A percentile compares a stretch with the other conserved stretches of the same genome.
Conservation (phyloP, 345 rosid genomes). For the Heritiera fomes region DNA sequence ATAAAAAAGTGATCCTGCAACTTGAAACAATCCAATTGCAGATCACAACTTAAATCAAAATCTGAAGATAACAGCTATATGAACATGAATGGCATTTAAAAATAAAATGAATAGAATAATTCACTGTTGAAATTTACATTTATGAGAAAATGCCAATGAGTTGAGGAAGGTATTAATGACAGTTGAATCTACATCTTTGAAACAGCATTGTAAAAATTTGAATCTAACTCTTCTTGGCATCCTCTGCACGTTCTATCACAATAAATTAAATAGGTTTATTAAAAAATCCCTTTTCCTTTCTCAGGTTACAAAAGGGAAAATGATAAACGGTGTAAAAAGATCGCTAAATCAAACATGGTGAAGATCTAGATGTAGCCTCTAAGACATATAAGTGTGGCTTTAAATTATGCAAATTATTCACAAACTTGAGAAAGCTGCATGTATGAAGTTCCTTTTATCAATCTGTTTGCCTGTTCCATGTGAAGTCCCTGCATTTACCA, state of each 20-base stretch:
- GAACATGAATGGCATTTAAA: too few species aligned
- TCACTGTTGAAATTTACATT: too few species aligned
- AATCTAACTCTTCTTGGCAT: neutral
- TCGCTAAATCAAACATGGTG: neutral
- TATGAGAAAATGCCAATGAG: too few species aligned
- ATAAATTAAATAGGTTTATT: slow-evolving; percentile 1
- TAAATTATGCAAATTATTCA: neutral
- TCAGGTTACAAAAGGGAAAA: neutral
- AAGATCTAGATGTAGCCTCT: neutral
- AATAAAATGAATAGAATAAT: too few species aligned
- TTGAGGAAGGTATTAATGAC: too few species aligned
- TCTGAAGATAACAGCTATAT: too few species aligned
- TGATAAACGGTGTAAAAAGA: neutral
- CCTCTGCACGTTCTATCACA: neutral
- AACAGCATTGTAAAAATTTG: too few species aligned
- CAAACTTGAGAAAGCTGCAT: neutral
- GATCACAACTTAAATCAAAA: too few species aligned
- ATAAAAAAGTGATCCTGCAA: neutral
- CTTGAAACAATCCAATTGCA: neutral
- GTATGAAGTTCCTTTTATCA: neutral
- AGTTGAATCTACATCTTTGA: too few species aligned
- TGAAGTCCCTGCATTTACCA: too few species aligned
- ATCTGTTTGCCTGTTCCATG: too few species aligned
- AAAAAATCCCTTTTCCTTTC: neutral
- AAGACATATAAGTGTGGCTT: neutral